A percentile compares a stretch with the other conserved stretches of the same genome.
These are phyloP conservation scores for Penicillium occitanis DNA, from an alignment of 2,329 filamentous ascomycete species.

Conservation along the genomic window DNA sequence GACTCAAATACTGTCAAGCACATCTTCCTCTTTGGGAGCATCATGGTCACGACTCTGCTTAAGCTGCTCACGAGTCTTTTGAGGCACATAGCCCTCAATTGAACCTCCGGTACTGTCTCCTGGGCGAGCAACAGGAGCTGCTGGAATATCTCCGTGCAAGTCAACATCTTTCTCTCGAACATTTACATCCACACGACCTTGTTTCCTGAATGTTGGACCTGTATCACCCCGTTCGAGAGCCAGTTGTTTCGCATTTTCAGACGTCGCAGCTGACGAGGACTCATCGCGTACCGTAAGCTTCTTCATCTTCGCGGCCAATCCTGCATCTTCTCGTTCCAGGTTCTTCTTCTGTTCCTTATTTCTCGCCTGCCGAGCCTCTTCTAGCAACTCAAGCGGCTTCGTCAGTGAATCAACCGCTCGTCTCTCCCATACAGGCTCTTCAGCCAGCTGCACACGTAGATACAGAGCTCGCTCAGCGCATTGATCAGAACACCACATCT, in stretches of 20 bases:
- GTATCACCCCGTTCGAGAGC: conserved; percentile 40
- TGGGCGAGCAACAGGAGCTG: conserved; percentile 35
- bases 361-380: conserved; percentile 54
- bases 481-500: conserved; percentile 80
- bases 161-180: conserved; percentile 34
- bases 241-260: conserved; percentile 31
- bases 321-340: conserved; percentile 15
- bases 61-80: conserved; percentile 18
- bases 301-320: conserved; percentile 27
- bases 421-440: conserved; percentile 82
- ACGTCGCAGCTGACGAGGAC: background rate
- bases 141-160: conserved; percentile 21
- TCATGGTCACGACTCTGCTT: conserved; percentile 31
- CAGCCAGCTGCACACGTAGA: conserved; percentile 82
- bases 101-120: conserved; percentile 40
- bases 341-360: conserved; percentile 23
- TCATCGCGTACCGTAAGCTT: conserved; percentile 31
- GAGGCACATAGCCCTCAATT: conserved; percentile 45
- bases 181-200: conserved; percentile 35
- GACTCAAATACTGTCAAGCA: conserved; percentile 42
- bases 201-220: conserved; percentile 26
- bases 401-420: conserved; percentile 51
- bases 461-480: conserved; percentile 81
- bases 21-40: conserved; percentile 54
- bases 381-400: conserved; percentile 61